Conservation (phyloP, 306 rosid species). For the Rosa chinensis region DNA sequence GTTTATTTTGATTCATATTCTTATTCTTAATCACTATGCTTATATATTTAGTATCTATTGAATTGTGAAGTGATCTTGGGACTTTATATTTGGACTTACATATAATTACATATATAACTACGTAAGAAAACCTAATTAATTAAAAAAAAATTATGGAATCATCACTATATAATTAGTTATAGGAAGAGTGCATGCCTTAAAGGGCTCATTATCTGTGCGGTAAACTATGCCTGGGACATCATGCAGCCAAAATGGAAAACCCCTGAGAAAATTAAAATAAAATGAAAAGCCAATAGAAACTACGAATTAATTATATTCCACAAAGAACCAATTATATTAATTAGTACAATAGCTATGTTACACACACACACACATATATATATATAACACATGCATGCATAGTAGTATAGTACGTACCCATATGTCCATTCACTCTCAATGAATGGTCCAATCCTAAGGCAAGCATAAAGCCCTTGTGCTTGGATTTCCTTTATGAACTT, state of each 20-base stretch:
- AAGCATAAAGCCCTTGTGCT: conserved; percentile 68
- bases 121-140: too few relatives aligned
- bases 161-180: background rate
- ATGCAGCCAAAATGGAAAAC: conserved; percentile 79
- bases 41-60: too few relatives aligned
- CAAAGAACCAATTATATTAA: background rate
- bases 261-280: conserved; percentile 38
- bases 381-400: background rate
- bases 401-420: conserved; percentile 42
- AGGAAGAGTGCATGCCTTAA: conserved; percentile 47
- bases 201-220: conserved; percentile 71
- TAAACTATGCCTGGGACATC: conserved; percentile 64
- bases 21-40: too few relatives aligned
- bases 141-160: too few relatives aligned
- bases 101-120: too few relatives aligned
- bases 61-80: background rate
- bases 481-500: conserved; percentile 71
- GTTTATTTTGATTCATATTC: too few relatives aligned
- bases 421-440: conserved; percentile 76
- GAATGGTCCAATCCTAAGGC: conserved; percentile 84
- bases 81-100: background rate
- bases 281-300: background rate
- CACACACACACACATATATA: too few relatives aligned
- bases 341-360: background rate
- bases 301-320: background rate